Evolutionary conservation across 768 basidiomycete genomes (phyloP).

Genomic region (Lentinula sp.): DNA sequence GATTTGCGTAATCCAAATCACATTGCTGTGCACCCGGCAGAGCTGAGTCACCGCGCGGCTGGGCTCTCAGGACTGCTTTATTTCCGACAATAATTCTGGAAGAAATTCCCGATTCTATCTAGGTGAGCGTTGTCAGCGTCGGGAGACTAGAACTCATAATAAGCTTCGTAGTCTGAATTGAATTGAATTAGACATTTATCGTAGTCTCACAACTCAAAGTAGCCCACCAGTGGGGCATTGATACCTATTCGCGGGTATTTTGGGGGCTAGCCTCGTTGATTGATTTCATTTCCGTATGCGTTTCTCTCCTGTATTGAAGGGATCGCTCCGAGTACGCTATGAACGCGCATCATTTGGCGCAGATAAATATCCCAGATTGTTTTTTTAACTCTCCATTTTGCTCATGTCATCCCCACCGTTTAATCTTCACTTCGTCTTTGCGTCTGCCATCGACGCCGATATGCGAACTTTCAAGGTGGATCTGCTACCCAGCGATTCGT

Average conservation of each 20-base stretch:
- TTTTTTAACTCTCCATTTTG: background rate
- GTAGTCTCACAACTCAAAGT: background rate
- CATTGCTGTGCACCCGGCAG: background rate
- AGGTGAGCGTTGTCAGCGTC: too few relatives aligned
- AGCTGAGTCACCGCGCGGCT: background rate
- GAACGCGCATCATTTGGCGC: background rate
- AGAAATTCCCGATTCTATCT: too few relatives aligned
- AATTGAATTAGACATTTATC: too few relatives aligned
- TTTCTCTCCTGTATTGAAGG: background rate
- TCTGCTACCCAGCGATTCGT: slow-evolving; percentile 22
- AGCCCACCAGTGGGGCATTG: background rate
- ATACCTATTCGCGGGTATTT: background rate
- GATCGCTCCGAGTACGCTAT: background rate
- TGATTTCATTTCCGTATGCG: background rate
- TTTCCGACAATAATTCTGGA: too few relatives aligned
- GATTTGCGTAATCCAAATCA: slow-evolving; percentile 26
- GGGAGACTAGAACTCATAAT: too few relatives aligned
- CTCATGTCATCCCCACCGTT: slow-evolving; percentile 26
- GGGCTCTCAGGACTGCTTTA: background rate
- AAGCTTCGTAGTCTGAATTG: too few relatives aligned
- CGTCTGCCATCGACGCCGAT: slow-evolving; percentile 24
- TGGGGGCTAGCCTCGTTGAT: background rate
- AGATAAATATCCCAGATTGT: background rate
- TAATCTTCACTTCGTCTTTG: slow-evolving; percentile 30
- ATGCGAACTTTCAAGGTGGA: slow-evolving; percentile 38